Base-by-base conservation (phyloP, 31 red algal species). In the Pterothamnion heteromorphum region DNA sequence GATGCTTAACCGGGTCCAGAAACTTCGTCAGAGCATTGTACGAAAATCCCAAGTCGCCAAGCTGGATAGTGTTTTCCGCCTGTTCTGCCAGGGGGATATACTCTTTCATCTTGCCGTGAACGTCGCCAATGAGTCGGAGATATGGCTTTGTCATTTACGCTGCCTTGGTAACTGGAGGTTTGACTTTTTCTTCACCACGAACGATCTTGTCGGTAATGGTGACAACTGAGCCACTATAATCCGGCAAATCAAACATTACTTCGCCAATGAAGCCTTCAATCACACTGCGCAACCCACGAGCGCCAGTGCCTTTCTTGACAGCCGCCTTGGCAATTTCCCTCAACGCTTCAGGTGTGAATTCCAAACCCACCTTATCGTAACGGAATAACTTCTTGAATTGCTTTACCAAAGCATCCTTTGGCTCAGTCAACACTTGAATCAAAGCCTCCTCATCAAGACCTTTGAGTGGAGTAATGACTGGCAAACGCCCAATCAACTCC, bases 401-500 rank as follows among this genome's bases (percentile, higher is more conserved):
- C 1, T 84, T 93, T n/a, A 96, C 44, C 3, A 96, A 88, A n/a
- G 95, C 94, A 84, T 96, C 95, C 37, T 93, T 92, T 2, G 95
- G 95, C 85, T 96, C 83, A 22, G 95, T 96, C 32, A 96, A 89
- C 26, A 96, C 89, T 27, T 80, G 28, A 23, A 94, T 85, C 27
- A 96, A 80, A 28, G 86, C 82, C 21, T 93, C 91, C 38, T 76
- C 44, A 43, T 87, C 93, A 38, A 96, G 93, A 27, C 74, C 43
- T 0, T 95, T 72, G 3, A 96, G 91, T 20, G 35, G 81, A n/a
- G 86, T 51, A 14, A 94, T 43, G 24, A 96, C 92, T 5, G 94
- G 95, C 22, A 96, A 28, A 44, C 95, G 91, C 37, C 95, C 95
- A 35, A 98, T 92, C n/a, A 98, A 87, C 91, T 98, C 96, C 0